A percentile compares a stretch with the other conserved stretches of the same genome.
phyloP scores from a whole-genome alignment of 2,329 filamentous ascomycete genomes.

The Mariannaea elegans region DNA sequence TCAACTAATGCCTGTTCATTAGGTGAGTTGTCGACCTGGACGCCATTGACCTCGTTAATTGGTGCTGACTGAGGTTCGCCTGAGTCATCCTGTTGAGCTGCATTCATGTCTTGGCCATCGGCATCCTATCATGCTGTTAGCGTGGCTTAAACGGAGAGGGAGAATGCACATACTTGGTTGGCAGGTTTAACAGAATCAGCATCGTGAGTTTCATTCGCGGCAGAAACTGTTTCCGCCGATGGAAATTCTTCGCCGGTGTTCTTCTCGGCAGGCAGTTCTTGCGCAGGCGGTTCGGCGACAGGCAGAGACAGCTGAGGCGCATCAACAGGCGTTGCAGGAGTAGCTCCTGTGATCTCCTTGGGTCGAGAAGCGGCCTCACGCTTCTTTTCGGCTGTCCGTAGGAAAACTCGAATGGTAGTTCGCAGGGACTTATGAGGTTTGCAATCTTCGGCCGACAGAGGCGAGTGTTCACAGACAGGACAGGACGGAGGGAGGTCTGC shows the following conservation, averaged over 20 bases:
- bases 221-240: slow-evolving; percentile 14
- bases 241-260: slow-evolving; percentile 11
- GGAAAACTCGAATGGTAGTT: slow-evolving; percentile 89
- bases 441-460: slow-evolving; percentile 86
- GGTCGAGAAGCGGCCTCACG: slow-evolving; percentile 71
- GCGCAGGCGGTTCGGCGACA: slow-evolving; percentile 31
- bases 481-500: slow-evolving; percentile 79
- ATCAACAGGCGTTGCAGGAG: slow-evolving; percentile 54
- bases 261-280: slow-evolving; percentile 32
- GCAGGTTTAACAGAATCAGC: slow-evolving; percentile 15
- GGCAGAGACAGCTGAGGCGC: slow-evolving; percentile 46
- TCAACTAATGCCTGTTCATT: slow-evolving; percentile 30
- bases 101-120: slow-evolving; percentile 14
- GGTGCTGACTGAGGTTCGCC: slow-evolving; percentile 23
- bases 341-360: slow-evolving; percentile 56
- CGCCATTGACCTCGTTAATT: slow-evolving; percentile 27
- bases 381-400: slow-evolving; percentile 92
- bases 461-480: slow-evolving; percentile 92
- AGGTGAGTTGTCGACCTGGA: slow-evolving; percentile 28
- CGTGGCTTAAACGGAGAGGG: background rate
- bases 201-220: slow-evolving; percentile 15
- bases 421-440: slow-evolving; percentile 90
- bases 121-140: slow-evolving; percentile 16
- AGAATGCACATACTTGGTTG: slow-evolving; percentile 27
- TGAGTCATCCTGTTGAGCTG: slow-evolving; percentile 21